Percentiles rank a stretch among this genome's conserved stretches.
Evolutionary conservation across 1,284 basidiomycete species (phyloP).

Genomic region (Malassezia vespertilionis): DNA sequence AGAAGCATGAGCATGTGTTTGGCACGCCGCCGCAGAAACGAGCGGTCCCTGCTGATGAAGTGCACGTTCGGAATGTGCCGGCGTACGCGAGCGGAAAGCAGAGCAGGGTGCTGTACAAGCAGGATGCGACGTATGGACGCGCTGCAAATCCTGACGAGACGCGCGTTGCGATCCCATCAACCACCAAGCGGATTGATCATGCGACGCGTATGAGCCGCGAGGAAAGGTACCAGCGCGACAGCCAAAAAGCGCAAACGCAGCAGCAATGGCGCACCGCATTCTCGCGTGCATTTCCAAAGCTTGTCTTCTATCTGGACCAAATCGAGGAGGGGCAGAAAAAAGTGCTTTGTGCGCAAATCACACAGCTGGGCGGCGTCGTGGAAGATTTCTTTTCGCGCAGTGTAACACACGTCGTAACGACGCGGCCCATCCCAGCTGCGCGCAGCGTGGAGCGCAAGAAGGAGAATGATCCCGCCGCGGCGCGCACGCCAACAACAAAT

Average conservation of each 20-base stretch:
- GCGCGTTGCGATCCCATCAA: constrained; percentile 10
- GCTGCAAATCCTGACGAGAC: not conserved
- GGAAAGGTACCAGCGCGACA: constrained; percentile 28
- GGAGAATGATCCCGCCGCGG: not conserved
- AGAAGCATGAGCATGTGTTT: not conserved
- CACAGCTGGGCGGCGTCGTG: constrained; percentile 32
- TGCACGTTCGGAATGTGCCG: constrained; percentile 34
- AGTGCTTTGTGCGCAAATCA: constrained; percentile 23
- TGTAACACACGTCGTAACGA: constrained; percentile 42
- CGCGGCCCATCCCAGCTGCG: constrained; percentile 22
- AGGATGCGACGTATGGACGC: no score
- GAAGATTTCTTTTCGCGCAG: constrained; percentile 44
- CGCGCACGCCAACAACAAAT: not conserved
- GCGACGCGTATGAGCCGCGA: constrained; percentile 24
- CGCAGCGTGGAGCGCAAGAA: constrained; percentile 9
- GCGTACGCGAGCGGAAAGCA: constrained; percentile 12
- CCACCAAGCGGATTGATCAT: constrained; percentile 30
- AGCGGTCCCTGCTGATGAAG: constrained; percentile 36
- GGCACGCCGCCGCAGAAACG: constrained; percentile 40
- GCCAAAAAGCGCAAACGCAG: constrained; percentile 22
- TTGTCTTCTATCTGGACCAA: constrained; percentile 42
- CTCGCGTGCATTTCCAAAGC: constrained; percentile 33
- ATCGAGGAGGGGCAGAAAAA: constrained; percentile 25
- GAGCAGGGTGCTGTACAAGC: constrained; percentile 24
- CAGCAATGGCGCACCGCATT: constrained; percentile 30